phyloP scores from a whole-genome alignment of 768 basidiomycete genomes.

The Hericium erinaceus region DNA sequence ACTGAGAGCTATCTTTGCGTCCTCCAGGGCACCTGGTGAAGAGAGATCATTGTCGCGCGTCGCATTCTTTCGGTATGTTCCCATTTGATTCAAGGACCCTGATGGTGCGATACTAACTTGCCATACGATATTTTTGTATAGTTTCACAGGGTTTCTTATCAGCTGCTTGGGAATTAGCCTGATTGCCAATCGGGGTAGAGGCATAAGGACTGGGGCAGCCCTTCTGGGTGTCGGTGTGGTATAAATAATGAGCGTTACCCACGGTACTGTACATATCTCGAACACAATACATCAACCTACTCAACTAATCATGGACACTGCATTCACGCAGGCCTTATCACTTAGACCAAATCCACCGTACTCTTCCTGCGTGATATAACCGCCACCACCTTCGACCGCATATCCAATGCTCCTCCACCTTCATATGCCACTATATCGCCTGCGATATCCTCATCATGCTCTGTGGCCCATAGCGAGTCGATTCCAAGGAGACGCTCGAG shows the following conservation, averaged over 20 bases:
- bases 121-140: conserved; percentile 18
- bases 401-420: conserved; percentile 25
- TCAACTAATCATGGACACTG: too few relatives aligned
- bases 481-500: conserved; percentile 34
- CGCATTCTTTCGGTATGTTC: conserved; percentile 71
- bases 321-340: not conserved
- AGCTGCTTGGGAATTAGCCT: conserved; percentile 77
- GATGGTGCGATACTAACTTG: not conserved
- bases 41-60: conserved; percentile 78
- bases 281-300: too few relatives aligned
- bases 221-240: conserved; percentile 53
- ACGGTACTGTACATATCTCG: too few relatives aligned
- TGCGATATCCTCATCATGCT: not conserved
- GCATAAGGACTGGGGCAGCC: conserved; percentile 55
- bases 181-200: conserved; percentile 60
- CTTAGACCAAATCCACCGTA: not conserved
- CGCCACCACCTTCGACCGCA: conserved; percentile 26
- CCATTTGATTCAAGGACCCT: not conserved
- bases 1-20: conserved; percentile 76
- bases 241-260: not conserved
- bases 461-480: conserved; percentile 8
- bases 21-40: conserved; percentile 71
- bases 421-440: conserved; percentile 25
- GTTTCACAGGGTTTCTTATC: conserved; percentile 74
- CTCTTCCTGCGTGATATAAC: conserved; percentile 23